Evolutionary conservation across 2,329 filamentous ascomycete species (phyloP).

Genomic region (Cladobotryum protrusum): DNA sequence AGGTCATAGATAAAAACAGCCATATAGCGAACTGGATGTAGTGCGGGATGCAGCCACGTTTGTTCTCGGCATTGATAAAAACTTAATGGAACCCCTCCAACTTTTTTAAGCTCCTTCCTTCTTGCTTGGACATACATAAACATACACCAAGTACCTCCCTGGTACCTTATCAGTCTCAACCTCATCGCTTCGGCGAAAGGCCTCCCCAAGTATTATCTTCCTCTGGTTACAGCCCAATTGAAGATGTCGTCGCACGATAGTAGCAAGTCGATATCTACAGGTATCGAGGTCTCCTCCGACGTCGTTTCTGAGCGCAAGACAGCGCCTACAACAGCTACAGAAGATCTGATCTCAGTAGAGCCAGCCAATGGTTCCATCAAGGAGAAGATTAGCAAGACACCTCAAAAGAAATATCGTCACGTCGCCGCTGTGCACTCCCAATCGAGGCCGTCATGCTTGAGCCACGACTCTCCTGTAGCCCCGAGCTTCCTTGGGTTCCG

Average conservation of each 20-base stretch:
- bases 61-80: not conserved
- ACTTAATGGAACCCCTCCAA: slow-evolving; percentile 1
- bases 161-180: not conserved
- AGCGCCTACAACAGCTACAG: slow-evolving; percentile 7
- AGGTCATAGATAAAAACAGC: not conserved
- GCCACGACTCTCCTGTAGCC: slow-evolving; percentile 66
- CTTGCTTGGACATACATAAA: not conserved
- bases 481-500: slow-evolving; percentile 91
- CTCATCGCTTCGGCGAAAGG: not conserved
- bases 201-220: not conserved
- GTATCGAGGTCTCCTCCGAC: slow-evolving; percentile 25
- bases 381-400: slow-evolving; percentile 16
- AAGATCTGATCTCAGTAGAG: slow-evolving; percentile 23
- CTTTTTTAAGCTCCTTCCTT: not conserved
- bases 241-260: slow-evolving; percentile 22
- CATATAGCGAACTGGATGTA: not conserved
- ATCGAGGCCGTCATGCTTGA: slow-evolving; percentile 70
- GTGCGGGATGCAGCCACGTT: not conserved
- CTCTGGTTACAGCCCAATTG: not conserved
- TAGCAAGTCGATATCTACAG: slow-evolving; percentile 34
- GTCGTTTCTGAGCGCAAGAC: slow-evolving; percentile 20
- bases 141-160: too few species aligned
- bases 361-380: slow-evolving; percentile 18
- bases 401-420: slow-evolving; percentile 73
- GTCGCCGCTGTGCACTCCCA: slow-evolving; percentile 77